Base-by-base conservation (phyloP, 192 early-diverging fungal genomes). In the Coemansia interrupta region DNA sequence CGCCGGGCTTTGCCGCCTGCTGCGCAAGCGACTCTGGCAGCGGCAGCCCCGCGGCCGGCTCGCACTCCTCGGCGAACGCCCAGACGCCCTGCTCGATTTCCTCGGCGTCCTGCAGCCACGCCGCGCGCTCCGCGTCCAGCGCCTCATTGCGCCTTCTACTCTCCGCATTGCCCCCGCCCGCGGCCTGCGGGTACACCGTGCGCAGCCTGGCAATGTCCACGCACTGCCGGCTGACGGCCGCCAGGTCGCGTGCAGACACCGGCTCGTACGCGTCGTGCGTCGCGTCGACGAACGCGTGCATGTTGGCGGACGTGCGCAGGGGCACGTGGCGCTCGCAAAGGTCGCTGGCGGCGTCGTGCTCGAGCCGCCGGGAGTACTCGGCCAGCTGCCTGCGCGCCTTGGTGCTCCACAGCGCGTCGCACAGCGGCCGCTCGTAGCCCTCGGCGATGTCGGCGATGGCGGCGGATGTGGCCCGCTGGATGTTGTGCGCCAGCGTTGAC, bases 271-370 rank as follows among this genome's bases (percentile, higher is more conserved):
- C 44, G 19, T 78, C 69, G 47, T 78, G 75, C 10, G 66, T 22
- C 5, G 51, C 17, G 42, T 41, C 30, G n/a, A 68, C 22, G 29
- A 78, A 78, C 14, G 13, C 30, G 14, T 54, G 59, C 87, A 88
- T 90, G 17, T 83, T 83, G n/a, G 75, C 64, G 4, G 80, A 63
- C 1, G 82, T 85, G 50, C 88, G 74, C 26, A 58, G 58, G 5
- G 84, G 26, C n/a, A 80, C 82, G 4, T 70, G 53, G 14, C 82
- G 77, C 5, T 89, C 86, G 28, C 69, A 68, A 54, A 91, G 83
- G n/a, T 26, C 56, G 9, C 44, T 46, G 23, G 40, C n/a, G 29
- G 46, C 54, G 32, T 63, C 69, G 4, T 60, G 54, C n/a, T 63
- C 62, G 4, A 55, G 20, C 23, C 54, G 69, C 61, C 56, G 61